phyloP scores from a whole-genome alignment of 345 rosid species.

The Angophora floribunda region DNA sequence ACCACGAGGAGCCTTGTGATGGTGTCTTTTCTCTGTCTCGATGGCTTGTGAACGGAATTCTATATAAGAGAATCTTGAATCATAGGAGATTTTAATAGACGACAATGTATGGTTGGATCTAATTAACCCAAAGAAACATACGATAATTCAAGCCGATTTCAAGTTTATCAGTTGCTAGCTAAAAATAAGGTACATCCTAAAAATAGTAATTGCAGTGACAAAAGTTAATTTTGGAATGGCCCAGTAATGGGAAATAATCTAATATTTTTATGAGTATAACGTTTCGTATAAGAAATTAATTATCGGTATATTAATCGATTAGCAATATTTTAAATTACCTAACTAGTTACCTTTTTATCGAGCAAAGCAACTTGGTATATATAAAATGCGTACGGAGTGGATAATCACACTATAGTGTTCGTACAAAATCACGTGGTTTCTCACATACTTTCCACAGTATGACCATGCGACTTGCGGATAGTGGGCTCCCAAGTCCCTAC shows the following conservation, averaged over 20 bases:
- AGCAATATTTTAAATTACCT: background rate
- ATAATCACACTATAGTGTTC: background rate
- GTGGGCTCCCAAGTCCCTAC: background rate
- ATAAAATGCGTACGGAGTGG: background rate
- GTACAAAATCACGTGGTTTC: background rate
- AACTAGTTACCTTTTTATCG: background rate
- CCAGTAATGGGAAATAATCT: background rate
- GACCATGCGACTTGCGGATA: background rate
- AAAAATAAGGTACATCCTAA: background rate
- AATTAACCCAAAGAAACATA: background rate
- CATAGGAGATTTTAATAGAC: background rate
- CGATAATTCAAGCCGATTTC: background rate
- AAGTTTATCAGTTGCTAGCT: background rate
- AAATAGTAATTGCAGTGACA: background rate
- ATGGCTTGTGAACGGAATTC: background rate
- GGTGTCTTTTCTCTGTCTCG: accelerated
- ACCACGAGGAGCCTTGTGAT: background rate
- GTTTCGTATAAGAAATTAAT: background rate
- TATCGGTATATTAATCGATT: background rate
- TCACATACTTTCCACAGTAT: background rate
- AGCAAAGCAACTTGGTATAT: background rate
- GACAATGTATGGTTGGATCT: background rate
- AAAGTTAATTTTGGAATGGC: background rate
- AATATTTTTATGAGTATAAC: background rate
- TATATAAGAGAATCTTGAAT: background rate